Conservation (phyloP, 2,329 filamentous ascomycete genomes). For the Colletotrichum caudatum region DNA sequence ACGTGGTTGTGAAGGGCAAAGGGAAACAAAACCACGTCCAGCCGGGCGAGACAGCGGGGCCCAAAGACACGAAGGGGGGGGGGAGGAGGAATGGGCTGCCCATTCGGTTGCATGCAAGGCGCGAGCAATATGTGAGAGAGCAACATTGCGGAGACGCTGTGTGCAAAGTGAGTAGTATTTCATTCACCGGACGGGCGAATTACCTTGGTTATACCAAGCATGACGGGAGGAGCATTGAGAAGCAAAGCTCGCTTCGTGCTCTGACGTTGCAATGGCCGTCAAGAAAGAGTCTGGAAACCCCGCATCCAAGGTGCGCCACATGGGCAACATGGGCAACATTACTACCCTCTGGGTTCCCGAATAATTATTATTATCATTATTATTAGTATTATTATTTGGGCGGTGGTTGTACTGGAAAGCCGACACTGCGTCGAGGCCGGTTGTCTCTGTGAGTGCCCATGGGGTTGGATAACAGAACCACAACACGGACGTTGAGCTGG, state of each 20-base stretch:
- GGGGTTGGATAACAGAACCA: constrained; percentile 5
- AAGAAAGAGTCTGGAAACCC: no score
- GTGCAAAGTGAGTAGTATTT: background rate
- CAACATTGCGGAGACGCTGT: background rate
- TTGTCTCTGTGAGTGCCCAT: background rate
- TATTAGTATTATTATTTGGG: no score
- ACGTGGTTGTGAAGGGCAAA: constrained; percentile 35
- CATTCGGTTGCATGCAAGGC: background rate
- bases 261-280: background rate
- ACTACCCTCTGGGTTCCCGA: no score
- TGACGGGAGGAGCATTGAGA: background rate
- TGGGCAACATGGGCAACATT: no score
- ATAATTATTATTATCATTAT: no score
- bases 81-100: background rate
- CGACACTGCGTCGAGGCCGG: background rate
- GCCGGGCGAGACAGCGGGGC: constrained; percentile 9
- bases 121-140: background rate
- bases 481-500: background rate
- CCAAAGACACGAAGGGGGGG: background rate
- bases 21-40: constrained; percentile 21
- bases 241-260: background rate
- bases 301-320: no score
- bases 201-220: background rate
- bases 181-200: background rate
- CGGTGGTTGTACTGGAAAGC: no score